These are phyloP conservation scores for Scheffersomyces illinoinensis DNA, from an alignment of 1,139 yeast species.

Conservation along the genomic window DNA sequence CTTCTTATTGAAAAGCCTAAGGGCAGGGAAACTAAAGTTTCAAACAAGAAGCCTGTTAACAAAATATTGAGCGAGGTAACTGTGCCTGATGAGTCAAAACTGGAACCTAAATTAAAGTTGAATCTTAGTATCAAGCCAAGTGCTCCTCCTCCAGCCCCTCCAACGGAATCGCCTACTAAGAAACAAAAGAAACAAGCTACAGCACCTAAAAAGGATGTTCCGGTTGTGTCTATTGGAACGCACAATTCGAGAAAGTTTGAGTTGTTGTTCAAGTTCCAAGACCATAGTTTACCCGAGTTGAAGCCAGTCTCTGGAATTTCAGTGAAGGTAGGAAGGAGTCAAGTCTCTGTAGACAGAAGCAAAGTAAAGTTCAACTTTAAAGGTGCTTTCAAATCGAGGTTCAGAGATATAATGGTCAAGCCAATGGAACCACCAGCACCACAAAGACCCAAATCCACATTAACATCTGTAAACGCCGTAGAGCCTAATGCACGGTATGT, in stretches of 20 bases:
- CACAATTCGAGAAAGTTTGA: slow-evolving; percentile 3
- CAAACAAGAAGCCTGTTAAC: slow-evolving; percentile 2
- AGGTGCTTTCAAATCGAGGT: slow-evolving; percentile 8
- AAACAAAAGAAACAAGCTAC: slow-evolving; percentile 5
- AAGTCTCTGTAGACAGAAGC: slow-evolving; percentile 8
- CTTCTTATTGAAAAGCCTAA: slow-evolving; percentile 3
- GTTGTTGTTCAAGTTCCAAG: slow-evolving; percentile 16
- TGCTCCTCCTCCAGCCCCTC: neutral
- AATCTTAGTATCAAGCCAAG: slow-evolving; percentile 3
- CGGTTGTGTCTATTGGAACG: slow-evolving; percentile 4
- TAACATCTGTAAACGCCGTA: neutral
- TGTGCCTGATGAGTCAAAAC: slow-evolving; percentile 6
- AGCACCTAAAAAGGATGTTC: neutral
- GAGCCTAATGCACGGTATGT: slow-evolving; percentile 22
- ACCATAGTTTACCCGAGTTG: slow-evolving; percentile 7
- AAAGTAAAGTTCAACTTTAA: slow-evolving; percentile 9
- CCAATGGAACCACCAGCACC: slow-evolving; percentile 1
- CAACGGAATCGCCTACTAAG: slow-evolving; percentile 1
- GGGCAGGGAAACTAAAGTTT: slow-evolving; percentile 1
- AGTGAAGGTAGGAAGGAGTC: slow-evolving; percentile 8
- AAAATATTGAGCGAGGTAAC: slow-evolving; percentile 1
- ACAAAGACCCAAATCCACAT: neutral
- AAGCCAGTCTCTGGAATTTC: slow-evolving; percentile 1
- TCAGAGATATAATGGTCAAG: slow-evolving; percentile 3
- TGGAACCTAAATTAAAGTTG: slow-evolving; percentile 24